These are phyloP conservation scores for Groenewaldozyma auringiensis DNA, from an alignment of 1,139 yeast species.

Conservation along the genomic window DNA sequence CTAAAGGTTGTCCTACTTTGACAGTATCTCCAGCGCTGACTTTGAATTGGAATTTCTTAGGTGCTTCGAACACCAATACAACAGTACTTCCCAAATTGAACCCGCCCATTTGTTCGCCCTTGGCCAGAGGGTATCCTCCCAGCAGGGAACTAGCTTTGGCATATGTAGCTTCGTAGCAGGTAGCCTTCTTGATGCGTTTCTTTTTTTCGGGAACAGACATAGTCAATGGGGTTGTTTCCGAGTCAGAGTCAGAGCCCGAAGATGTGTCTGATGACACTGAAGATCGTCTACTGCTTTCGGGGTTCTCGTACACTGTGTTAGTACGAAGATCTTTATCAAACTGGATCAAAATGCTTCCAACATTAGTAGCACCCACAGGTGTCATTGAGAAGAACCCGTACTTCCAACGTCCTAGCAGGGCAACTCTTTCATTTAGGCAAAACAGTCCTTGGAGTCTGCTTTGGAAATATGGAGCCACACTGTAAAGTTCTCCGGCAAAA, in stretches of 20 bases:
- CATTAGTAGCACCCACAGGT: constrained; percentile 98
- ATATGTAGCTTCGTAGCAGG: constrained; percentile 94
- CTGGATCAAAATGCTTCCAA: constrained; percentile 86
- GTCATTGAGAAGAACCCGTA: constrained; percentile 98
- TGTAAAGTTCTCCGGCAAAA: constrained; percentile 89
- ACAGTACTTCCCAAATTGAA: constrained; percentile 94
- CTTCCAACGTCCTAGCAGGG: constrained; percentile 91
- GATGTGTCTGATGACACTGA: neutral
- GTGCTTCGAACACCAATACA: constrained; percentile 94
- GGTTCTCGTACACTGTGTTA: constrained; percentile 58
- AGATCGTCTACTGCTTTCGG: neutral
- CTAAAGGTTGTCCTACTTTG: constrained; percentile 78
- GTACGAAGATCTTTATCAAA: constrained; percentile 89
- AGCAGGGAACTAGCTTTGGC: constrained; percentile 68
- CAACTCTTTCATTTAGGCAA: constrained; percentile 90
- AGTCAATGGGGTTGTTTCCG: constrained; percentile 7
- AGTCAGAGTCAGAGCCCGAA: constrained; percentile 6
- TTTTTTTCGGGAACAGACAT: constrained; percentile 10
- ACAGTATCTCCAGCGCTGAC: constrained; percentile 68
- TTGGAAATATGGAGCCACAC: constrained; percentile 96
- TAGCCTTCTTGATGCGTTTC: constrained; percentile 49
- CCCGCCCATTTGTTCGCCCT: constrained; percentile 97
- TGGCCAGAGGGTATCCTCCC: constrained; percentile 81
- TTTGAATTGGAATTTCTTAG: constrained; percentile 60
- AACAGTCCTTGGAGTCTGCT: constrained; percentile 77